phyloP scores from a whole-genome alignment of 2,329 filamentous ascomycete species.

The Atkinsonella hypoxylon region DNA sequence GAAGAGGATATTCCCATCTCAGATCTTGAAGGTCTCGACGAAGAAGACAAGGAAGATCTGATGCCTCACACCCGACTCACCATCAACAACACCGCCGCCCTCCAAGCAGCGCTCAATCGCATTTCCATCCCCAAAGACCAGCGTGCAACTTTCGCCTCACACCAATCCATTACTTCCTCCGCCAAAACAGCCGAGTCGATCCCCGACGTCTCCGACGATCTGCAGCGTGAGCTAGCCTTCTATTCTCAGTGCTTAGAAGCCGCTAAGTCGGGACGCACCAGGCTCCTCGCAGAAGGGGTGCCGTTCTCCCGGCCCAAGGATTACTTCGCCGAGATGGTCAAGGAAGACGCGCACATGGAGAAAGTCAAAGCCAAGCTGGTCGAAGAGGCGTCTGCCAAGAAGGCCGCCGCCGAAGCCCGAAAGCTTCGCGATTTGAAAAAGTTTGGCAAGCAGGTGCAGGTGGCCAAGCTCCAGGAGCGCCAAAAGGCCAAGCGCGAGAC shows the following conservation, averaged over 20 bases:
- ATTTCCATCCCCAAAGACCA: slow-evolving; percentile 55
- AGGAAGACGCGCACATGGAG: slow-evolving; percentile 96
- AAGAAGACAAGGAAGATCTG: slow-evolving; percentile 75
- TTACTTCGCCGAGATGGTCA: slow-evolving; percentile 99
- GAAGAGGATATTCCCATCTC: slow-evolving; percentile 85
- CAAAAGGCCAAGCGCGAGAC: slow-evolving; percentile 87
- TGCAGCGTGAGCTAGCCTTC: slow-evolving; percentile 85
- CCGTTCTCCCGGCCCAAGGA: slow-evolving; percentile 82
- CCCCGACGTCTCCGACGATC: slow-evolving; percentile 77
- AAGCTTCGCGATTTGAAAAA: slow-evolving; percentile 95
- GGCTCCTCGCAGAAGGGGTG: slow-evolving; percentile 69
- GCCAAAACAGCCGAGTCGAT: slow-evolving; percentile 56
- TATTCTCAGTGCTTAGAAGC: slow-evolving; percentile 81
- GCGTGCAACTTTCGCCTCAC: slow-evolving; percentile 65
- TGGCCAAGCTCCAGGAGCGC: slow-evolving; percentile 89
- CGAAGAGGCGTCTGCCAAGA: slow-evolving; percentile 84
- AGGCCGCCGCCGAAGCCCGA: slow-evolving; percentile 81
- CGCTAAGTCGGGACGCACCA: slow-evolving; percentile 57
- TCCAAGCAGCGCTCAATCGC: slow-evolving; percentile 67
- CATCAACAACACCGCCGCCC: slow-evolving; percentile 91
- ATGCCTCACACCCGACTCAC: slow-evolving; percentile 86
- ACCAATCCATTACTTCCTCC: slow-evolving; percentile 63
- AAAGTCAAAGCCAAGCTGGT: slow-evolving; percentile 89
- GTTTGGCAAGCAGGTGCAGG: slow-evolving; percentile 96
- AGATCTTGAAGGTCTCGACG: slow-evolving; percentile 66